These are phyloP conservation scores for Amaranthus palmeri DNA, from an alignment of 148 eudicot genomes.

Conservation along the genomic window DNA sequence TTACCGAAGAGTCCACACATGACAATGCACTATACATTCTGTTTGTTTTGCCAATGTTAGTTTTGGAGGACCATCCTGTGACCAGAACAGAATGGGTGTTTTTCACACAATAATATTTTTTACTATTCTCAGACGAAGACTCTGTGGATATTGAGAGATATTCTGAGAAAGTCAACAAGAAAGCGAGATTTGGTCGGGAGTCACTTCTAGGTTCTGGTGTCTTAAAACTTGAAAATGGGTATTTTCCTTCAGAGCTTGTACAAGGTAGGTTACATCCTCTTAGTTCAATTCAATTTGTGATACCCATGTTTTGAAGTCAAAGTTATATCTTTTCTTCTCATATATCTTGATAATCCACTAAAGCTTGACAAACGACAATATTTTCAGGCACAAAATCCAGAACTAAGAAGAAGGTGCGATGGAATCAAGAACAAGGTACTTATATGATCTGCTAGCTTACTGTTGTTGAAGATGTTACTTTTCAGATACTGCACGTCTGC, in stretches of 20 bases:
- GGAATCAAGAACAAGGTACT: constrained; percentile 33
- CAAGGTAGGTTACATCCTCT: constrained; percentile 19
- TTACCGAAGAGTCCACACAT: no score
- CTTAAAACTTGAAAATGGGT: constrained; percentile 31
- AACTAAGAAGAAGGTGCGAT: constrained; percentile 21
- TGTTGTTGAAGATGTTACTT: background rate
- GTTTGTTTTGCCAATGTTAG: background rate
- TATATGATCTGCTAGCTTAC: constrained; percentile 2
- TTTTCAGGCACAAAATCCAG: constrained; percentile 28
- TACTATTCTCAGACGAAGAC: constrained; percentile 17
- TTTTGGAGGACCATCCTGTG: background rate
- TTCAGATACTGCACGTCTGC: background rate
- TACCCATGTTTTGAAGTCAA: background rate
- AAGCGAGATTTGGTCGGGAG: constrained; percentile 11
- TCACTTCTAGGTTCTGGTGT: constrained; percentile 26
- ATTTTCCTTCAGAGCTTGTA: constrained; percentile 35
- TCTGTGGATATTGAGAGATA: constrained; percentile 23
- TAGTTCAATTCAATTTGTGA: background rate
- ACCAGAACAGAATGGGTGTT: background rate
- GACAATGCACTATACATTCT: background rate
- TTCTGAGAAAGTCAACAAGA: constrained; percentile 19
- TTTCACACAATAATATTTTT: background rate
- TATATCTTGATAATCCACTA: background rate
- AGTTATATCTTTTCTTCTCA: background rate
- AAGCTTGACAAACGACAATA: constrained; percentile 12